Evolutionary conservation across 768 basidiomycete species (phyloP).

Genomic region (Lanmaoa pseudosensibilis): DNA sequence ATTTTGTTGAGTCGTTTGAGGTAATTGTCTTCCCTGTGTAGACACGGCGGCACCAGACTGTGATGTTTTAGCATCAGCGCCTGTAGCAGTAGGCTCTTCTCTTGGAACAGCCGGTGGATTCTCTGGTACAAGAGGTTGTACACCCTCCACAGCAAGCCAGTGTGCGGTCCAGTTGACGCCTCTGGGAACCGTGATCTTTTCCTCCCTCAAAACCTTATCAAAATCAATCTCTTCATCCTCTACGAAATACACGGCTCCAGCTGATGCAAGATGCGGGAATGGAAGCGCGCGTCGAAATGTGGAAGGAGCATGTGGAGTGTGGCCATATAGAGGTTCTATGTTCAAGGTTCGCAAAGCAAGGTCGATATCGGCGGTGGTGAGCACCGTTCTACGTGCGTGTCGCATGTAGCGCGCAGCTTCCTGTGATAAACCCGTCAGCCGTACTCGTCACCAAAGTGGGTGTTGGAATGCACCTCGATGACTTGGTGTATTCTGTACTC

Average conservation of each 20-base stretch:
- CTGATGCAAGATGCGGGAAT: conserved; percentile 42
- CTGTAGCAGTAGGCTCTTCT: conserved; percentile 41
- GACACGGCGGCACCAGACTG: conserved; percentile 24
- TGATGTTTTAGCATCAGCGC: conserved; percentile 30
- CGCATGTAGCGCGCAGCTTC: conserved; percentile 98
- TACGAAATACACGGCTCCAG: conserved; percentile 84
- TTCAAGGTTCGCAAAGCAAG: conserved; percentile 91
- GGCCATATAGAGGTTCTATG: conserved; percentile 91
- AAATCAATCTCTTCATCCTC: conserved; percentile 99
- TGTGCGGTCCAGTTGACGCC: conserved; percentile 90
- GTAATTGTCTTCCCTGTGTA: conserved; percentile 27
- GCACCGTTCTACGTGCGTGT: conserved; percentile 85
- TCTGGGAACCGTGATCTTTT: conserved; percentile 78
- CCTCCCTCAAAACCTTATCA: conserved; percentile 83
- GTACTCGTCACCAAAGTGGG: not conserved
- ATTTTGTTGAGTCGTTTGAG: conserved; percentile 42
- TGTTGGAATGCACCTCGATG: conserved; percentile 62
- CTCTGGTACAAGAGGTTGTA: conserved; percentile 94
- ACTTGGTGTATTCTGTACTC: conserved; percentile 97
- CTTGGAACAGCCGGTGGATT: conserved; percentile 84
- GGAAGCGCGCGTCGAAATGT: conserved; percentile 47
- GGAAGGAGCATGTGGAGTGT: conserved; percentile 33
- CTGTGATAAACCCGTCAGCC: conserved; percentile 26
- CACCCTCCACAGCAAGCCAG: conserved; percentile 97
- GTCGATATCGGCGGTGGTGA: conserved; percentile 90